Conservation (phyloP, 2,329 filamentous ascomycete species). For the Sporothrix brasiliensis region DNA sequence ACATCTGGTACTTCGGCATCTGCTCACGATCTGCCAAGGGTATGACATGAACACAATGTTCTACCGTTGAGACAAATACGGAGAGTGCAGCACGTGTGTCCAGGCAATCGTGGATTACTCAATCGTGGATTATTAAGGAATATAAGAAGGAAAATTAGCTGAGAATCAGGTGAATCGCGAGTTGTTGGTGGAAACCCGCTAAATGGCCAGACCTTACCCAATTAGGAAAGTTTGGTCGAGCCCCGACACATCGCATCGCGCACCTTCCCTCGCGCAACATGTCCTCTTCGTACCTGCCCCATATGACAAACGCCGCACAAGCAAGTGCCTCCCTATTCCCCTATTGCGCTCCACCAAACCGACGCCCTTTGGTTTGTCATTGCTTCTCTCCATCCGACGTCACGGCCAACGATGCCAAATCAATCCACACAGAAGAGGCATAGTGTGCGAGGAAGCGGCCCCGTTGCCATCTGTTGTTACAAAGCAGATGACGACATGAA, state of each 20-base stretch:
- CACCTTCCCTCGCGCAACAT: not conserved
- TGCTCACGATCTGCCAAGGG: not conserved
- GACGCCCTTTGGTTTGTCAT: constrained; percentile 1
- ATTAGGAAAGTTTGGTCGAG: constrained; percentile 34
- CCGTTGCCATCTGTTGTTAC: not conserved
- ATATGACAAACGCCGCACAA: not conserved
- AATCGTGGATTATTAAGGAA: not conserved
- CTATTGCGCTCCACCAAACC: not conserved
- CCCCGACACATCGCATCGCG: not conserved
- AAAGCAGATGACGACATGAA: constrained; percentile 3
- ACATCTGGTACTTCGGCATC: not conserved
- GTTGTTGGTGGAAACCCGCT: no score
- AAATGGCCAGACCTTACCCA: constrained; percentile 12
- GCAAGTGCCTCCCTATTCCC: not conserved
- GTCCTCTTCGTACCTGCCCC: not conserved
- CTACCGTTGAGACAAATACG: no score
- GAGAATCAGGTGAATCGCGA: no score
- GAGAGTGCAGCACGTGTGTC: no score
- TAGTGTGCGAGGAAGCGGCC: not conserved
- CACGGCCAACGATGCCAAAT: not conserved
- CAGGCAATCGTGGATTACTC: no score
- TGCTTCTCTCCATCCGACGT: not conserved
- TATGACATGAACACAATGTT: not conserved
- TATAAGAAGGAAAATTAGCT: not conserved
- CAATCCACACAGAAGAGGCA: constrained; percentile 15